Evolutionary conservation across 108 stramenopile species (phyloP).

Genomic region (Mayamaea pseudoterrestris): DNA sequence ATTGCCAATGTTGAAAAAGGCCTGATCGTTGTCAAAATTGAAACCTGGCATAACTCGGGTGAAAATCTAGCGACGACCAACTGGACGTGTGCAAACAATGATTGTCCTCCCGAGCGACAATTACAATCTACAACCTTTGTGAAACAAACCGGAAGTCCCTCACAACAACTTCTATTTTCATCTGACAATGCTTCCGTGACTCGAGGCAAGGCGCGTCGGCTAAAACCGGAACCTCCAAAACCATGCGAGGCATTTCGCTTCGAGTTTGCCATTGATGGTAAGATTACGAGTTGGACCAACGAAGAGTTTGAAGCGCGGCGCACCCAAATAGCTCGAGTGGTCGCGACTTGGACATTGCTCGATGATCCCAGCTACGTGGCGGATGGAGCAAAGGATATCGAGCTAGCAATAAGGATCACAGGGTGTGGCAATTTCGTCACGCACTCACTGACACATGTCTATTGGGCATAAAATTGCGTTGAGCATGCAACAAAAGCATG

Average conservation of each 20-base stretch:
- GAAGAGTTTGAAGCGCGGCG: constrained; percentile 23
- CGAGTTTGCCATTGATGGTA: constrained; percentile 58
- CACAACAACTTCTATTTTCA: no score
- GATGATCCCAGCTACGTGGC: constrained; percentile 37
- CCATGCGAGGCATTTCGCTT: constrained; percentile 49
- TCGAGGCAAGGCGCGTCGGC: constrained; percentile 3
- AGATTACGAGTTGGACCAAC: constrained; percentile 26
- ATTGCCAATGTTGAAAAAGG: constrained; percentile 38
- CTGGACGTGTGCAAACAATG: constrained; percentile 32
- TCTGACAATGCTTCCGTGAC: background rate
- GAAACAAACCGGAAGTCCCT: background rate
- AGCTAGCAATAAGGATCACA: constrained; percentile 46
- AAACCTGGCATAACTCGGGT: constrained; percentile 22
- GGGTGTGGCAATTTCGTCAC: constrained; percentile 22
- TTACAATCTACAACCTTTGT: background rate
- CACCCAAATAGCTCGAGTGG: constrained; percentile 19
- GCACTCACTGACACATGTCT: constrained; percentile 52
- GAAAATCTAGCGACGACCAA: constrained; percentile 20
- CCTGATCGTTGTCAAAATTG: constrained; percentile 36
- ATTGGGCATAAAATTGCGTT: constrained; percentile 54
- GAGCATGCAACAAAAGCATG: no score
- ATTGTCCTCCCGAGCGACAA: constrained; percentile 2
- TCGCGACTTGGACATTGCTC: constrained; percentile 35
- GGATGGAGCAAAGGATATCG: constrained; percentile 31
- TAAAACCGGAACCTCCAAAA: background rate